Evolutionary conservation across 2,329 filamentous ascomycete genomes (phyloP).

Genomic region (Cladosporium sp.): DNA sequence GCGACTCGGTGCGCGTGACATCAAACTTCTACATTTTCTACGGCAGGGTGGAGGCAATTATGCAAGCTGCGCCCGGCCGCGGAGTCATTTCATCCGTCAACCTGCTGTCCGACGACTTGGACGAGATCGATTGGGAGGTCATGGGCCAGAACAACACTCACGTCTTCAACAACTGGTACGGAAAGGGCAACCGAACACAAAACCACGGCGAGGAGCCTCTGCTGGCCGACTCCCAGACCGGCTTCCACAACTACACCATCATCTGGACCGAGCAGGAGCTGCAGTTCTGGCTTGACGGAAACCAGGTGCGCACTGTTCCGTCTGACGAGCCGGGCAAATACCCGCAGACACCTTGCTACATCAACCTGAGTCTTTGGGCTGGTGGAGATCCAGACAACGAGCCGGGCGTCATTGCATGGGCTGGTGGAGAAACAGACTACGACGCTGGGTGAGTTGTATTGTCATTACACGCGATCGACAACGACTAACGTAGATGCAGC

Average conservation of each 20-base stretch:
- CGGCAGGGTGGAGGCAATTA: conserved; percentile 72
- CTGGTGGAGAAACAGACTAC: conserved; percentile 39
- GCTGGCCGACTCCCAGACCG: conserved; percentile 57
- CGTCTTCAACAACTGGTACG: conserved; percentile 74
- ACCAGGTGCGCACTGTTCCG: conserved; percentile 64
- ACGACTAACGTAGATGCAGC: conserved; percentile 19
- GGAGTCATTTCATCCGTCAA: conserved; percentile 83
- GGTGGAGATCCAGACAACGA: conserved; percentile 74
- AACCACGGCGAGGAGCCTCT: conserved; percentile 64
- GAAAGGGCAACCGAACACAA: conserved; percentile 65
- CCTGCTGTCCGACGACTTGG: conserved; percentile 77
- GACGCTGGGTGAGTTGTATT: conserved; percentile 28
- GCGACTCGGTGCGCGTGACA: conserved; percentile 75
- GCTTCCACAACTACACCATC: conserved; percentile 69
- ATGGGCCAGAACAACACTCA: conserved; percentile 65
- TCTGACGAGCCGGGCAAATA: conserved; percentile 44
- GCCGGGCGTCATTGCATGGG: conserved; percentile 40
- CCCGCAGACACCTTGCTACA: conserved; percentile 73
- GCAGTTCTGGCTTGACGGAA: conserved; percentile 69
- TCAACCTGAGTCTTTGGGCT: conserved; percentile 76
- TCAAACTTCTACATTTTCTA: conserved; percentile 85
- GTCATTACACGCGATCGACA: not conserved
- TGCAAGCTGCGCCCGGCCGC: conserved; percentile 72
- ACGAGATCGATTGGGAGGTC: conserved; percentile 88
- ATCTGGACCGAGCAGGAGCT: conserved; percentile 68